Conservation (phyloP, 768 basidiomycete genomes). For the Podaxis sp. region DNA sequence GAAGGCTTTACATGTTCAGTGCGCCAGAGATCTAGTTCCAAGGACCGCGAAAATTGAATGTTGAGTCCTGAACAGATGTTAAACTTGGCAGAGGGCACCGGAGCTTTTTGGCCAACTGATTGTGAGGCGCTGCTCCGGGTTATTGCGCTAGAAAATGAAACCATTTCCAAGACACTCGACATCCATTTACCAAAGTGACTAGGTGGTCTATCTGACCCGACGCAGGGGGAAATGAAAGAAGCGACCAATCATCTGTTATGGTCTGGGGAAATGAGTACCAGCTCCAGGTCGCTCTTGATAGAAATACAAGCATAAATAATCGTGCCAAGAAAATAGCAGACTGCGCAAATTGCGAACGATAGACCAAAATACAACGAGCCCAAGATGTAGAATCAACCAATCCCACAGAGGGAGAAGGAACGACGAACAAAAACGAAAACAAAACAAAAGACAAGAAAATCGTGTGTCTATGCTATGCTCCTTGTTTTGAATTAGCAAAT, state of each 20-base stretch:
- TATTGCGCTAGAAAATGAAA: no score
- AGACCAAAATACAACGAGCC: not conserved
- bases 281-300: not conserved
- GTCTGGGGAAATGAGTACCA: not conserved
- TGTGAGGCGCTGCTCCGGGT: no score
- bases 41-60: no score
- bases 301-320: slow-evolving; percentile 3
- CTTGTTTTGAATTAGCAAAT: not conserved
- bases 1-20: no score
- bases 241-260: not conserved
- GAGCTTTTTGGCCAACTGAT: no score
- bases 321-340: not conserved
- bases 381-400: slow-evolving; percentile 1
- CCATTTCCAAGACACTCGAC: no score
- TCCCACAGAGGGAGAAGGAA: not conserved
- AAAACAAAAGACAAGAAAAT: not conserved
- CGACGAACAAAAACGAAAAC: not conserved
- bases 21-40: no score
- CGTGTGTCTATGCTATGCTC: not conserved
- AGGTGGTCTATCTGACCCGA: no score
- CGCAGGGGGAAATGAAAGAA: no score
- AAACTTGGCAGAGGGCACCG: no score
- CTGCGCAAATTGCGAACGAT: not conserved
- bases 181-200: no score
- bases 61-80: no score